Evolutionary conservation across 352 stramenopile genomes (phyloP), one percentile per base, ranked within the genome.

Genomic region (Blastocystis sp.): DNA sequence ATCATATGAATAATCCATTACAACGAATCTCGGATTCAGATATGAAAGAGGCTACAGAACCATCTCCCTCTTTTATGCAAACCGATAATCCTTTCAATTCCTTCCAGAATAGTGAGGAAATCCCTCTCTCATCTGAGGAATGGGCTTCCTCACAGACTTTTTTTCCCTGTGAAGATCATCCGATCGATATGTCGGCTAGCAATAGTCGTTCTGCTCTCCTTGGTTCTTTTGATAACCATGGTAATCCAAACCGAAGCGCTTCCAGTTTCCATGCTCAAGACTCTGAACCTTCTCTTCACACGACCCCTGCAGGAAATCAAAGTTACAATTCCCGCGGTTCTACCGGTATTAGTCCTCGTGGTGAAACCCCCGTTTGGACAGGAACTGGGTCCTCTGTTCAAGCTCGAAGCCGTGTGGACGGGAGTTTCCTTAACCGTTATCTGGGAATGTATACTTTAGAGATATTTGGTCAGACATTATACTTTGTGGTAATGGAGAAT

Each of bases 401-500:
- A 59, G 50, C 50, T n/a, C 41, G 43, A 15, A 18, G 64, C 13
- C 8, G 43, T 18, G 73, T 84, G 47, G 37, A 23, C 9, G 73
- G 73, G n/a, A 84, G 73, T 43, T 84, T 84, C 50, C 53, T 84
- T 5, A 84, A 84, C 26, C 53, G 29, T n/a, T 84, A 84, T 55
- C 68, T 37, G 39, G 73, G 73, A 18, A 66, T 84, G 47, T 84
- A 84, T 20, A 53, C 50, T 23, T 41, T 84, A 6, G 73, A 84
- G 47, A 41, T 84, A 23, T 84, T 84, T 43, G 73, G 73, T 2
- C 47, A 64, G 47, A 84, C 59, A 43, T 11, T 84, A 3, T 84
- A 66, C 50, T 84, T 84, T 43, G 73, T 84, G 15, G 73, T 84
- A 23, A 84, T 84, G 73, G 73, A 84, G n/a, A 84, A 84, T 18